Conservation (phyloP, 164 flowering plant genomes). For the Warburgia ugandensis region DNA sequence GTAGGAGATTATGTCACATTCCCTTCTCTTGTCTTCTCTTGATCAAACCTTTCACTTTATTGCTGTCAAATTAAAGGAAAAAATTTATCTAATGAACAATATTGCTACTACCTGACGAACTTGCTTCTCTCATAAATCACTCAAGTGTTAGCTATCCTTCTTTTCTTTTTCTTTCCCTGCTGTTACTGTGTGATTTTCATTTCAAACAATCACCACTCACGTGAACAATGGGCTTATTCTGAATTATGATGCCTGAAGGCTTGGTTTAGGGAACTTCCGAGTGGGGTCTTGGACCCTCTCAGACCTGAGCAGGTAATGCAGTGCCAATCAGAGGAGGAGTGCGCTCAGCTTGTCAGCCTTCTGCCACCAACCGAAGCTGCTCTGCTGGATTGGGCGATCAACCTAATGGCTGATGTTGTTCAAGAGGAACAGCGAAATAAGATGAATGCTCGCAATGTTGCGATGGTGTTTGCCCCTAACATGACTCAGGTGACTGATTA, state of each 20-base stretch:
- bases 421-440: constrained; percentile 62
- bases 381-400: constrained; percentile 80
- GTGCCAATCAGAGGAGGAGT: constrained; percentile 69
- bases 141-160: no score
- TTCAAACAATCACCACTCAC: no score
- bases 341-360: constrained; percentile 47
- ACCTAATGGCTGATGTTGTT: constrained; percentile 87
- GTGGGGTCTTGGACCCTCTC: constrained; percentile 69
- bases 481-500: constrained; percentile 56
- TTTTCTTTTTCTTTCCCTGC: no score
- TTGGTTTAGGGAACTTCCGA: constrained; percentile 89
- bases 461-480: constrained; percentile 86
- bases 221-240: no score
- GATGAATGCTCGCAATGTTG: constrained; percentile 81
- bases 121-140: no score
- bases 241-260: constrained; percentile 45
- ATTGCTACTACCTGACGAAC: no score
- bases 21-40: no score
- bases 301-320: constrained; percentile 74
- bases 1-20: no score
- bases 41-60: no score
- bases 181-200: no score
- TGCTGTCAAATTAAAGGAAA: no score
- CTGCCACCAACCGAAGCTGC: constrained; percentile 77
- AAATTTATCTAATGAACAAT: no score